Conservation (phyloP, 768 basidiomycete genomes). For the Lentinus tigrinus region DNA sequence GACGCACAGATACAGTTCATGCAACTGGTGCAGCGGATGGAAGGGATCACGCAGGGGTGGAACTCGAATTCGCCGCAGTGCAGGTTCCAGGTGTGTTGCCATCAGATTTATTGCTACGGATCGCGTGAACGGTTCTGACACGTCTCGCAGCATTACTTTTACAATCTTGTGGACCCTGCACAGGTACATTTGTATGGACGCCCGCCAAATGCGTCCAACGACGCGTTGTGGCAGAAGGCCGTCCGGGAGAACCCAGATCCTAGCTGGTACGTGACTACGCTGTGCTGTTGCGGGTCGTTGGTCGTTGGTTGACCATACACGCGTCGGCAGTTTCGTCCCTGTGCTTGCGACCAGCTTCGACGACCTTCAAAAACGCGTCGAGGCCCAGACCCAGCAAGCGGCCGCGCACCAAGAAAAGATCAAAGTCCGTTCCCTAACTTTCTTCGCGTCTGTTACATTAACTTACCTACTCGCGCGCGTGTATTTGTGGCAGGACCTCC, state of each 20-base stretch:
- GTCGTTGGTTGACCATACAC: background rate
- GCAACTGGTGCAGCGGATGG: conserved; percentile 56
- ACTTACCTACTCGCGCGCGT: background rate
- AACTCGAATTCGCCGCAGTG: conserved; percentile 65
- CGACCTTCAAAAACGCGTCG: conserved; percentile 74
- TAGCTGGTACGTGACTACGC: conserved; percentile 50
- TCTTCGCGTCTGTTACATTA: background rate
- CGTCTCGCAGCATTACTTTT: conserved; percentile 66
- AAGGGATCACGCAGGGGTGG: conserved; percentile 69
- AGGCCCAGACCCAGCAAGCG: conserved; percentile 69
- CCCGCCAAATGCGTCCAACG: conserved; percentile 70
- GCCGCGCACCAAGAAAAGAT: conserved; percentile 66
- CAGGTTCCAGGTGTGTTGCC: conserved; percentile 68
- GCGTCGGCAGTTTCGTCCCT: conserved; percentile 60
- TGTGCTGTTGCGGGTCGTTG: background rate
- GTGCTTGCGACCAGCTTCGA: conserved; percentile 82
- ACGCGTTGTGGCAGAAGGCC: conserved; percentile 76
- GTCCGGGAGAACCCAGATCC: conserved; percentile 80
- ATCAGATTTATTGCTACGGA: background rate
- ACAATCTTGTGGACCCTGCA: conserved; percentile 76
- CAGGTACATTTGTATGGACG: conserved; percentile 66
- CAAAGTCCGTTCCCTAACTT: conserved; percentile 37
- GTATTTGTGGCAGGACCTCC: conserved; percentile 51
- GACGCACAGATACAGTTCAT: conserved; percentile 61
- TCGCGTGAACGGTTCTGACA: conserved; percentile 1